phyloP scores from a whole-genome alignment of 371 early-diverging fungal genomes.

The Syncephalis plumigaleata region DNA sequence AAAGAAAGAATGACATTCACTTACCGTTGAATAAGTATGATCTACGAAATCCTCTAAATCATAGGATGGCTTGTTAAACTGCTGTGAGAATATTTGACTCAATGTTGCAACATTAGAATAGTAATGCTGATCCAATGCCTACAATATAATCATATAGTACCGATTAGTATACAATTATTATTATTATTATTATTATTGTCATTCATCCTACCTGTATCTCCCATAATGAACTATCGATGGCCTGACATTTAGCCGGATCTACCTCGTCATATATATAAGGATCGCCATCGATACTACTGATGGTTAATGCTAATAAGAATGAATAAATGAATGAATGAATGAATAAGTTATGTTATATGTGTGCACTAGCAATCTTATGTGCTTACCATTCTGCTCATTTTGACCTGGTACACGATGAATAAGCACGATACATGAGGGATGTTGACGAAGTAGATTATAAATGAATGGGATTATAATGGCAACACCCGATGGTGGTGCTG shows the following conservation, averaged over 20 bases:
- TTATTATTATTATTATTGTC: no score
- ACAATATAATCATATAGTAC: constrained; percentile 1
- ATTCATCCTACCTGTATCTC: constrained; percentile 52
- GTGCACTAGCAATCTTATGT: neutral
- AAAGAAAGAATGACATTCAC: no score
- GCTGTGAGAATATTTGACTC: constrained; percentile 68
- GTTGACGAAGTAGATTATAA: constrained; percentile 75
- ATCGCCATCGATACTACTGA: constrained; percentile 22
- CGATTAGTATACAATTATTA: no score
- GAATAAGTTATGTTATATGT: constrained; percentile 2
- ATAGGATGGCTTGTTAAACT: constrained; percentile 67
- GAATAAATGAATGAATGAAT: no score
- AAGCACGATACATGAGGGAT: constrained; percentile 70
- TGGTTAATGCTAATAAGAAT: constrained; percentile 3
- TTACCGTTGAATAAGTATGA: constrained; percentile 66
- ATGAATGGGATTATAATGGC: constrained; percentile 72
- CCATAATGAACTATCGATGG: constrained; percentile 82
- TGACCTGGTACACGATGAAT: constrained; percentile 44
- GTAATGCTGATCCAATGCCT: constrained; percentile 65
- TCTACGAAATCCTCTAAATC: constrained; percentile 87
- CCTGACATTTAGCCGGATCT: constrained; percentile 64
- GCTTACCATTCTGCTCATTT: constrained; percentile 3
- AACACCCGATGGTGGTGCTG: constrained; percentile 72
- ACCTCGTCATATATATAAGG: constrained; percentile 38
- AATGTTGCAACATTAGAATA: constrained; percentile 68